phyloP scores from a whole-genome alignment of 2,329 filamentous ascomycete genomes.

The Aureobasidium subglaciale region DNA sequence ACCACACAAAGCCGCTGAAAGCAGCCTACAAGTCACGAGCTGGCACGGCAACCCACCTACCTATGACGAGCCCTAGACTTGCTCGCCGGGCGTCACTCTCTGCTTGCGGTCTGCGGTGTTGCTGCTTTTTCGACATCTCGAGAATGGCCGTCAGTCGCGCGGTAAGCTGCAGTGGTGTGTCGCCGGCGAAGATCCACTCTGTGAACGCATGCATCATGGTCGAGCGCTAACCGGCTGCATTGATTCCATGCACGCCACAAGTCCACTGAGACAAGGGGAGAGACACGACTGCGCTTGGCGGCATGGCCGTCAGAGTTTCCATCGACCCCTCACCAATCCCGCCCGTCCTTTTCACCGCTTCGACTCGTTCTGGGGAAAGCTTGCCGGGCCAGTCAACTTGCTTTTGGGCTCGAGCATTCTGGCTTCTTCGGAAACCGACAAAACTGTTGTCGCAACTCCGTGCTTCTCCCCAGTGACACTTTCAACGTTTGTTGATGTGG shows the following conservation, averaged over 20 bases:
- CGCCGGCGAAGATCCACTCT: not conserved
- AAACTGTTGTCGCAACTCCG: not conserved
- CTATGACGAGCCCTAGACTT: constrained; percentile 1
- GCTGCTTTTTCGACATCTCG: not conserved
- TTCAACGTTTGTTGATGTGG: constrained; percentile 3
- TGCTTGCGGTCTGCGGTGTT: not conserved
- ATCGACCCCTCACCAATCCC: constrained; percentile 12
- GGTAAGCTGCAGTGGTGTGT: constrained; percentile 3
- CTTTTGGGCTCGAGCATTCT: constrained; percentile 6
- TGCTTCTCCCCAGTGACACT: constrained; percentile 3
- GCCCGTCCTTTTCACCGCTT: constrained; percentile 10
- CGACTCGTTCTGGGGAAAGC: constrained; percentile 10
- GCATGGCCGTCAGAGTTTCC: not conserved
- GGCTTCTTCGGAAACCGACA: not conserved
- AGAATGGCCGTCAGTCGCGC: not conserved
- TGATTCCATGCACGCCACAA: constrained; percentile 10
- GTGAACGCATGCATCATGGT: constrained; percentile 15
- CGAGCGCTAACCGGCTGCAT: constrained; percentile 15
- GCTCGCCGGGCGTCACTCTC: not conserved
- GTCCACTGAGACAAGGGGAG: constrained; percentile 13
- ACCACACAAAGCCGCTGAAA: constrained; percentile 11
- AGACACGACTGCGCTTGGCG: constrained; percentile 5
- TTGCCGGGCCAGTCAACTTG: not conserved
- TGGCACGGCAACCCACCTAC: constrained; percentile 12
- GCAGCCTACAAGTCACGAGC: constrained; percentile 12